Base-by-base conservation (phyloP, 495 filamentous ascomycete species). In the Penicillium cosmopolitanum region DNA sequence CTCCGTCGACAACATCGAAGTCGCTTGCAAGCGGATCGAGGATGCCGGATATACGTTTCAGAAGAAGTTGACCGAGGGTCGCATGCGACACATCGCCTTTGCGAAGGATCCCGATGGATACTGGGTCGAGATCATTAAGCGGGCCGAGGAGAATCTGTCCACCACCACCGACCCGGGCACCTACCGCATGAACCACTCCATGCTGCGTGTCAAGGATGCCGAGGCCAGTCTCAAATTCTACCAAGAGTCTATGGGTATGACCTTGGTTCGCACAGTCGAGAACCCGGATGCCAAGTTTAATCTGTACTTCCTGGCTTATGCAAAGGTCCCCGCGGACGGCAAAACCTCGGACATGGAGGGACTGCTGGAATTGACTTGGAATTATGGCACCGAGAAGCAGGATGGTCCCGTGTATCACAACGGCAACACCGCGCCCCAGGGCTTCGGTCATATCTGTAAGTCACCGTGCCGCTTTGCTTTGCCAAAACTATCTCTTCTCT, bases 311-410 rank as follows among this genome's bases (percentile, higher is more conserved):
- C 78, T 98, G 44, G 94, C 89, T 15, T 98, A 98, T 66, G 75
- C 75, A 33, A 88, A 33, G 80, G 73, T 50, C 79, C 72, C 35
- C 77, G 74, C 4, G 85, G 89, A 3, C 16, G 42, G 42, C 15
- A 44, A 44, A 6, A 44, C 42, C 42, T 44, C 42, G 15, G 83
- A 85, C 42, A 83, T 85, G 51, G 94, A 97, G 69, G 94, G 94
- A 2, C 68, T 97, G 53, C 77, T 97, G 11, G 93, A 97, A 77
- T 68, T 98, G 64, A 97, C 93, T 19, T 97, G 92, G 91, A 97
- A 98, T 70, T 95, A 96, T 62, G 95, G 95, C 43, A 97, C 95
- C 3, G 95, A 98, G 81, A 94, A 91, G 68, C 86, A 97, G 64
- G 81, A 87, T 55, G 78, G 81, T 48, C 92, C 92, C 66, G 87